phyloP scores from a whole-genome alignment of 345 rosid genomes.

The Noccaea caerulescens region DNA sequence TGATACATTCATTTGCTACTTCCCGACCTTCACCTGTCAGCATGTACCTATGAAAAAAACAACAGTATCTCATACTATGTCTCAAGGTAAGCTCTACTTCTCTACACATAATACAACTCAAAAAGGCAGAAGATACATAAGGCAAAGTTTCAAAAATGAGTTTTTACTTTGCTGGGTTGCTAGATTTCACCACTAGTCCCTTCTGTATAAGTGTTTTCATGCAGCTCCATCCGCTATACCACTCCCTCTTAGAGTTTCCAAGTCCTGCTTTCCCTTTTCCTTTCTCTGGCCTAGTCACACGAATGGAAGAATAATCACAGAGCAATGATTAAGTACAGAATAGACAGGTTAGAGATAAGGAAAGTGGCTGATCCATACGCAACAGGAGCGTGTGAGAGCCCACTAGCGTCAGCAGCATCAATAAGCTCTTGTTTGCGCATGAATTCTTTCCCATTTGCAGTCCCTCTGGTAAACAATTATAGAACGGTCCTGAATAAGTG shows the following conservation, averaged over 20 bases:
- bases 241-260: constrained; percentile 77
- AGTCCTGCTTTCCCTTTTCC: constrained; percentile 73
- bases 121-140: constrained; percentile 10
- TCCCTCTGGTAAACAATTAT: constrained; percentile 52
- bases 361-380: constrained; percentile 52
- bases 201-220: constrained; percentile 78
- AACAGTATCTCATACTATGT: background rate
- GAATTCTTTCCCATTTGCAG: constrained; percentile 64
- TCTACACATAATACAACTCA: constrained; percentile 13
- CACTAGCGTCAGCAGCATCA: constrained; percentile 95
- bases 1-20: constrained; percentile 70
- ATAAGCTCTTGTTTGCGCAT: constrained; percentile 87
- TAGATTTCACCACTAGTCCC: constrained; percentile 87
- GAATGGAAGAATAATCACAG: constrained; percentile 22
- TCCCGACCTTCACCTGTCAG: constrained; percentile 80
- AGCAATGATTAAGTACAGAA: constrained; percentile 11
- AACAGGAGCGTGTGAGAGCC: constrained; percentile 79
- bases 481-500: constrained; percentile 28
- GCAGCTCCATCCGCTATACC: constrained; percentile 97
- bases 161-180: constrained; percentile 90
- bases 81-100: constrained; percentile 22
- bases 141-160: constrained; percentile 2
- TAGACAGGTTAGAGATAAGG: background rate
- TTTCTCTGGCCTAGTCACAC: constrained; percentile 72
- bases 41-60: constrained; percentile 62